A percentile compares a stretch with the other conserved stretches of the same genome.
Evolutionary conservation across 768 basidiomycete genomes (phyloP).

Genomic region (Boletus sp.): DNA sequence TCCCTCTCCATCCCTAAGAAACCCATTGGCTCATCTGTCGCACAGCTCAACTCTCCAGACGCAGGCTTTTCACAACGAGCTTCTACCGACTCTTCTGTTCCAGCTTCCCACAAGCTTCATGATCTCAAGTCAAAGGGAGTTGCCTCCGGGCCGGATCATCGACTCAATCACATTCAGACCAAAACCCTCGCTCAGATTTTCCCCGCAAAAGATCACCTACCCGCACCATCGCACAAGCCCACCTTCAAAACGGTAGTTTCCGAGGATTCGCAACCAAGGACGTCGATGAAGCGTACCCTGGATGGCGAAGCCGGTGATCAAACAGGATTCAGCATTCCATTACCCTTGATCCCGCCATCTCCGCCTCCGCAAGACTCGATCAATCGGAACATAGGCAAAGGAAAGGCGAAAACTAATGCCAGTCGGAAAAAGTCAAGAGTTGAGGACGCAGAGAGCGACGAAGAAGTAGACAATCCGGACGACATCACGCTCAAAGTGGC

Average conservation of each 20-base stretch:
- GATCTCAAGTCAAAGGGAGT: constrained; percentile 3
- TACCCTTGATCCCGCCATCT: constrained; percentile 59
- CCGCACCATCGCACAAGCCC: background rate
- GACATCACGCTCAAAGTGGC: constrained; percentile 23
- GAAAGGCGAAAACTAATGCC: constrained; percentile 35
- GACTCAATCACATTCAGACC: background rate
- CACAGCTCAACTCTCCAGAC: constrained; percentile 1
- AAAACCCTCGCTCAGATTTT: constrained; percentile 12
- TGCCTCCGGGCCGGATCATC: background rate
- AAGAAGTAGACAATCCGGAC: constrained; percentile 20
- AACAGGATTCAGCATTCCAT: background rate
- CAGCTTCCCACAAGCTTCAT: background rate
- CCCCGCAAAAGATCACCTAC: constrained; percentile 4
- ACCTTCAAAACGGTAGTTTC: background rate
- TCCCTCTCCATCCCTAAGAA: constrained; percentile 19
- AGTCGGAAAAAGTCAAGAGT: constrained; percentile 52
- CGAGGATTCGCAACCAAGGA: constrained; percentile 15
- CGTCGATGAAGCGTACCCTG: constrained; percentile 46
- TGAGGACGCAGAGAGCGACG: constrained; percentile 30
- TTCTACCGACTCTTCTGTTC: constrained; percentile 1
- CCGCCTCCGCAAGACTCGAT: constrained; percentile 49
- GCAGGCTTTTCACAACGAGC: background rate
- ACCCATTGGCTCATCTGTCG: background rate
- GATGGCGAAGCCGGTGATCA: constrained; percentile 35
- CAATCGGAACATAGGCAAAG: constrained; percentile 37